A percentile compares a stretch with the other conserved stretches of the same genome.
Conservation (phyloP, 2,329 filamentous ascomycete species). For the Didymella glomerata region DNA sequence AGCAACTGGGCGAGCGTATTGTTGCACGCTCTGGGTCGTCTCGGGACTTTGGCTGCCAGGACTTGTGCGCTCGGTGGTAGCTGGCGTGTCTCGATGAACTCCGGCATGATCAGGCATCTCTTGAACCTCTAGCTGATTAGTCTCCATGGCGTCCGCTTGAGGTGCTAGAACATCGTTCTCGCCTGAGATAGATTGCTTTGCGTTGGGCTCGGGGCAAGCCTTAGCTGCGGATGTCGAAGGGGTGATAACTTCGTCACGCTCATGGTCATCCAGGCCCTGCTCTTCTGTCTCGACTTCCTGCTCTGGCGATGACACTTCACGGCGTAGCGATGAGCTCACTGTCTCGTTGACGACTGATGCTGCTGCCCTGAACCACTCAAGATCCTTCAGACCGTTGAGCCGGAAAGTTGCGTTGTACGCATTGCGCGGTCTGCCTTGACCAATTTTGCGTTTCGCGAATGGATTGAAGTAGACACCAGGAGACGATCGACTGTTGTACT, state of each 20-base stretch:
- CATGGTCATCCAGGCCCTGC: not conserved
- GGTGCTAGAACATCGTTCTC: not conserved
- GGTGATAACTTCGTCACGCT: no score
- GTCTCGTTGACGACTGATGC: not conserved
- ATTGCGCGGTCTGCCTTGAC: slow-evolving; percentile 54
- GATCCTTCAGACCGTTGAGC: slow-evolving; percentile 41
- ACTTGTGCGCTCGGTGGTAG: not conserved
- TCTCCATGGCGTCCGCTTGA: not conserved
- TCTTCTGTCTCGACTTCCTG: not conserved
- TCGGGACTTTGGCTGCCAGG: not conserved
- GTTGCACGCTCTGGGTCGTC: not conserved
- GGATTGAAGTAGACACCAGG: slow-evolving; percentile 57
- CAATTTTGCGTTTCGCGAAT: slow-evolving; percentile 51
- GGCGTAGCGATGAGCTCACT: not conserved
- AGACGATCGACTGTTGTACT: slow-evolving; percentile 40
- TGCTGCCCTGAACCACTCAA: slow-evolving; percentile 47
- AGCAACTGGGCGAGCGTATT: not conserved
- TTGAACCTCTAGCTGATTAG: not conserved
- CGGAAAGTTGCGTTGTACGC: slow-evolving; percentile 56
- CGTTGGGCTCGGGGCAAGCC: not conserved
- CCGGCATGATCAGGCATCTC: not conserved
- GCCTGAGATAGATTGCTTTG: not conserved
- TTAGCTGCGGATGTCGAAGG: no score
- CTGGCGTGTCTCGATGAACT: not conserved
- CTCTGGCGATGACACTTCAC: not conserved